Percentiles rank a stretch among this genome's conserved stretches.
These are phyloP conservation scores for Carex kokanica DNA, from an alignment of 176 grass and related monocot species.

Conservation along the genomic window DNA sequence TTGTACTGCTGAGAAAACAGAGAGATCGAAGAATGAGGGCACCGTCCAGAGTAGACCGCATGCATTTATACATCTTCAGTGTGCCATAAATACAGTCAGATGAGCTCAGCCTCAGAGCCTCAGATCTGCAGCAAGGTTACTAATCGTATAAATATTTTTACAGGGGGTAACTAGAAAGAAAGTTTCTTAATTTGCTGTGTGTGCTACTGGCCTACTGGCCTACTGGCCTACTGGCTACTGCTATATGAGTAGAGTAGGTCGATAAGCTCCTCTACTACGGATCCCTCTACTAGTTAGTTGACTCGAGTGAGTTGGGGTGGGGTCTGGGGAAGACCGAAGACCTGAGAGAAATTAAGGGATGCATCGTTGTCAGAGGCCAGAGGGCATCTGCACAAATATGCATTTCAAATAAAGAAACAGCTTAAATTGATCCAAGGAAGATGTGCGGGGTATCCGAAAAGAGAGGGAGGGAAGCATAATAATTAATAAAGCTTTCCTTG, in stretches of 20 bases:
- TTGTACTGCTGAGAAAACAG: not conserved
- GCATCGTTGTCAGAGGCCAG: not conserved
- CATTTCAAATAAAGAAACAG: not conserved
- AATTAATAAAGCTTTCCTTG: not conserved
- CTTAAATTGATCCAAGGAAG: not conserved
- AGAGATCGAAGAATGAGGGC: not conserved
- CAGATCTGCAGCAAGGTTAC: not conserved
- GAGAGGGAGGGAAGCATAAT: conserved; percentile 16
- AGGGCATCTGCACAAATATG: not conserved
- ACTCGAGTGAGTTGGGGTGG: not conserved
- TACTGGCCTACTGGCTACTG: too few relatives aligned
- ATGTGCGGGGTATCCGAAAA: conserved; percentile 1
- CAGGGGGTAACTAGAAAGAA: not conserved
- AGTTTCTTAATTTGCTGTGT: too few relatives aligned
- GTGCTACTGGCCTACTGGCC: too few relatives aligned
- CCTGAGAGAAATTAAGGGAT: not conserved
- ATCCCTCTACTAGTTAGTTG: not conserved
- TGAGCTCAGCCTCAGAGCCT: too few relatives aligned
- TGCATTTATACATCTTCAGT: conserved; percentile 23
- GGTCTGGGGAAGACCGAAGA: too few relatives aligned
- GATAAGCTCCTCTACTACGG: too few relatives aligned
- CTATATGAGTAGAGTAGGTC: too few relatives aligned
- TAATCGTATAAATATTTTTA: not conserved
- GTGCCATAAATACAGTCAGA: conserved; percentile 26
- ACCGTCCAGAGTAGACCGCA: conserved; percentile 25